Base-by-base conservation (phyloP, 1,139 yeast genomes). In the Nakaseomyces nivariensis region DNA sequence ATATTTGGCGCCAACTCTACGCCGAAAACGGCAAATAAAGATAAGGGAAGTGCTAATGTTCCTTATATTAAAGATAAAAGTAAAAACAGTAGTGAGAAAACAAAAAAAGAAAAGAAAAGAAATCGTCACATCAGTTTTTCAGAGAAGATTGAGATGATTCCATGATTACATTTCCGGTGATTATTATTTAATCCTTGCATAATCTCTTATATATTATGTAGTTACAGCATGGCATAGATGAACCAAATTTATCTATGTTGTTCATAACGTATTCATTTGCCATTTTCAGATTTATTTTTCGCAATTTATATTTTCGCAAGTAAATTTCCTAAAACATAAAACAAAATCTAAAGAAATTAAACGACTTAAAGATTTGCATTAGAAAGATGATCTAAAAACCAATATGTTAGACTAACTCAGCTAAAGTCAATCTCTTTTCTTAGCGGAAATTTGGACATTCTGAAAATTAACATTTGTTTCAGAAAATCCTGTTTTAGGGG, bases 401-500 rank as follows among this genome's bases (percentile, higher is more conserved):
- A 17, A 17, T 17, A 17, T 17, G 3, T 17, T 17, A 2, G 22
- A 17, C 22, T 17, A 17, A 17, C 1, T 17, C 22, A 17, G 3
- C 22, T 17, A 29, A 29, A 29, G 1, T 26, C 11, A 38, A 8
- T 38, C 27, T 7, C 6, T 17, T 11, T 38, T 38, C 25, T 38
- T 38, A 25, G 31, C 11, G 1, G 29, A 24, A 5, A 25, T 7
- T 25, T 26, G 6, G 8, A 25, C 11, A 25, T 24, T 38, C 8
- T 38, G n/a, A 11, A 38, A 38, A 2, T 38, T 38, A 10, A 26
- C 42, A 38, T 25, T 24, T 24, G 42, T 24, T 25, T 38, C 42
- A 9, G 42, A 52, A 26, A 61, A 43, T 22, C 60, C 62, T 25
- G 58, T 59, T 48, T 60, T 61, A n/a, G 67, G 66, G 22, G 66